Evolutionary conservation across 2,329 filamentous ascomycete species (phyloP), one percentile per base, ranked within the genome.

Genomic region (Aureobasidium sp.): DNA sequence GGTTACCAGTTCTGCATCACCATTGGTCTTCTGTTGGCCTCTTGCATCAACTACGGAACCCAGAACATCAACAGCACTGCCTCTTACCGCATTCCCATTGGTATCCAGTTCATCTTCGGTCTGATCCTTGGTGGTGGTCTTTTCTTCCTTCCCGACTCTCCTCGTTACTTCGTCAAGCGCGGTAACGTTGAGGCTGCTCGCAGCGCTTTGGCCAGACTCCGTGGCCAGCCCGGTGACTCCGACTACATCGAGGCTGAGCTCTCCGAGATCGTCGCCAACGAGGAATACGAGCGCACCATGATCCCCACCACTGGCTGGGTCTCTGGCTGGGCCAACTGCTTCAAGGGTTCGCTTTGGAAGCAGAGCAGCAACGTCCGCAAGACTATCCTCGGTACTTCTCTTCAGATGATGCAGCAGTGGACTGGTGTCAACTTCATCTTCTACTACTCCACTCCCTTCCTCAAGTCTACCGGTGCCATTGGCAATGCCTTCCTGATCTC

Each of bases 381-480:
- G 62, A 77, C 78, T 49, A 71, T 79, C 42, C 75, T 80, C 53
- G 78, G 78, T 56, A 76, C 78, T 58, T 74, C 74, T 29, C 70
- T 80, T 20, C 78, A 80, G 68, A 80, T 80, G 77, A 78, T 80
- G 75, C 77, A 80, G 65, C 78, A 80, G 69, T 79, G 84, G 84
- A 92, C 89, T 29, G 90, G 91, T 80, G 88, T 96, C 77, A 96
- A 96, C 82, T 95, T 93, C 77, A 90, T 94, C 81, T 94, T 92
- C 81, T 75, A 76, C 71, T 79, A 76, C 79, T 90, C 89, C 39
- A 91, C 89, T 37, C 85, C 88, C 64, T 95, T 96, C 85, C 89
- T 96, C 78, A 77, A 88, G 76, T 85, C 86, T 27, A 87, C 88
- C 34, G 87, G 87, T 67, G 88, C 88, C 31, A 90, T 95, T 70